Evolutionary conservation across 169 alveolate genomes (phyloP).

Genomic region (Cryptosporidium viatorum): DNA sequence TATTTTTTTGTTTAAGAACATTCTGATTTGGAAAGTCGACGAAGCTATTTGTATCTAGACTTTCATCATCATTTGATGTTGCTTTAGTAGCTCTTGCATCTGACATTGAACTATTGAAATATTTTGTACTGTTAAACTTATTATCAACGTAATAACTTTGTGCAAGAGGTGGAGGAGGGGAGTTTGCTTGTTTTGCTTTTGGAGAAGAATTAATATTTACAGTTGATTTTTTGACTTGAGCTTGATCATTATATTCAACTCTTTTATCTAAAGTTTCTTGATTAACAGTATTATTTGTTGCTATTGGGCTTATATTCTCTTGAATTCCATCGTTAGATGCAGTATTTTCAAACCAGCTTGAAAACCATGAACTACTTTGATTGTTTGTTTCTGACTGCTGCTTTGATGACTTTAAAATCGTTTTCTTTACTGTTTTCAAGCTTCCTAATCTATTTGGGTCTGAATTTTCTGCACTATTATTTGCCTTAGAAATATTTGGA

Average conservation of each 20-base stretch:
- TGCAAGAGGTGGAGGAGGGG: constrained; percentile 15
- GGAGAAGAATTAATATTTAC: constrained; percentile 12
- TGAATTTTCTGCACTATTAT: background rate
- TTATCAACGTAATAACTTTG: background rate
- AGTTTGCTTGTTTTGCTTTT: constrained; percentile 23
- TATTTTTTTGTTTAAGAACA: background rate
- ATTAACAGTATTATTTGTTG: background rate
- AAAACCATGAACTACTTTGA: constrained; percentile 40
- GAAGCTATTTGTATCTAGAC: background rate
- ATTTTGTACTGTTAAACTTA: background rate
- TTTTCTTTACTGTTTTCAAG: constrained; percentile 32
- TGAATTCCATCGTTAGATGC: background rate
- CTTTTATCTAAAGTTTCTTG: background rate
- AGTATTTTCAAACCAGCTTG: constrained; percentile 37
- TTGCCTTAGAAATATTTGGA: background rate
- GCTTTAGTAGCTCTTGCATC: constrained; percentile 70
- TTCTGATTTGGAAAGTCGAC: background rate
- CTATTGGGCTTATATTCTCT: background rate
- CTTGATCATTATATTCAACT: background rate
- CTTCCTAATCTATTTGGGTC: background rate
- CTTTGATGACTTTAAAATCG: constrained; percentile 48
- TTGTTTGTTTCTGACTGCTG: constrained; percentile 2
- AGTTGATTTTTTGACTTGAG: background rate
- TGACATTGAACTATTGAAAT: background rate
- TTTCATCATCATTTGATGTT: constrained; percentile 41